Conservation (phyloP, 768 basidiomycete genomes). For the Arthromyces matolae region DNA sequence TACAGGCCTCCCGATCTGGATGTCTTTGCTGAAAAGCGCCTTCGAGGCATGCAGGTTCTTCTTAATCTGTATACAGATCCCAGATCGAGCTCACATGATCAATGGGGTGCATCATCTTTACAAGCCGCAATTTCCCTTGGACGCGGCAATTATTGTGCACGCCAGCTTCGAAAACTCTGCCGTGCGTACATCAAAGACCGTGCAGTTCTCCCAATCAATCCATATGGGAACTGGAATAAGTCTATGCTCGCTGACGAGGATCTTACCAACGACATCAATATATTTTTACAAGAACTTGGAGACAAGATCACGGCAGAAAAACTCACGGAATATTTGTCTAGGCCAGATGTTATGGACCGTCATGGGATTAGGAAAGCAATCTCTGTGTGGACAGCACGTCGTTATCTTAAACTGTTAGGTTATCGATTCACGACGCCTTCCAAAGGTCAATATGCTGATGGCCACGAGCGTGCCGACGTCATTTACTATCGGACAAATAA, state of each 20-base stretch:
- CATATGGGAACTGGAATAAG: constrained; percentile 27
- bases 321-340: constrained; percentile 20
- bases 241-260: constrained; percentile 30
- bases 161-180: constrained; percentile 6
- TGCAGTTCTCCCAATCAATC: constrained; percentile 22
- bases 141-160: not conserved
- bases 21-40: not conserved
- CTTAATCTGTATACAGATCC: constrained; percentile 5
- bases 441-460: constrained; percentile 30
- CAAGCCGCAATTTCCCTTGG: constrained; percentile 5
- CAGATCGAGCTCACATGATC: constrained; percentile 1
- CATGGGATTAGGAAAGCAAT: constrained; percentile 5
- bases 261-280: constrained; percentile 21
- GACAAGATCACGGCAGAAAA: constrained; percentile 23
- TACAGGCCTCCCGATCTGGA: constrained; percentile 2
- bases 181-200: constrained; percentile 18
- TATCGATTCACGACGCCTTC: not conserved
- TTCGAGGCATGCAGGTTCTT: constrained; percentile 7
- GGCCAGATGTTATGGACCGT: not conserved
- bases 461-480: constrained; percentile 34
- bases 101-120: constrained; percentile 5
- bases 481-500: constrained; percentile 24
- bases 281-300: constrained; percentile 23
- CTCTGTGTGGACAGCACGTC: not conserved
- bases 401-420: constrained; percentile 1